These are phyloP conservation scores for Thalia dealbata DNA, from an alignment of 176 grass and related monocot genomes.

Conservation along the genomic window DNA sequence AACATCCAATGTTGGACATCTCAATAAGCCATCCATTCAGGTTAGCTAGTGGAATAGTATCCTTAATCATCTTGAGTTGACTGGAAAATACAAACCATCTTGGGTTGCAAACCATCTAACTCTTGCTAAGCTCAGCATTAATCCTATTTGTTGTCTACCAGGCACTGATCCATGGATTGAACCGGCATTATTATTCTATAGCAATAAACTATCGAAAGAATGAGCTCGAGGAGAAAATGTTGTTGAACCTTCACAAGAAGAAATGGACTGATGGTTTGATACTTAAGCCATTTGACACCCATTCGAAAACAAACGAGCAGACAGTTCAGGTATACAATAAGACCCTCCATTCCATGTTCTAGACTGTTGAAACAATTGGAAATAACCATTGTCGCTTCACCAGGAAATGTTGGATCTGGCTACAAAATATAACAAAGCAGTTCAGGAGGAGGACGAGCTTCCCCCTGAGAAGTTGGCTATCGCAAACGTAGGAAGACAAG, in stretches of 20 bases:
- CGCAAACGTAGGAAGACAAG: slow-evolving; percentile 96
- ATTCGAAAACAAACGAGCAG: slow-evolving; percentile 90
- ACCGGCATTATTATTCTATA: slow-evolving; percentile 99
- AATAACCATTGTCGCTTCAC: slow-evolving; percentile 5
- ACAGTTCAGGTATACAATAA: slow-evolving; percentile 58
- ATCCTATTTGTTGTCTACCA: slow-evolving; percentile 26
- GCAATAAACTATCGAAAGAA: slow-evolving; percentile 99
- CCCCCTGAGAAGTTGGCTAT: slow-evolving; percentile 90
- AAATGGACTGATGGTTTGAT: slow-evolving; percentile 96
- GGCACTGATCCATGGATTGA: slow-evolving; percentile 94
- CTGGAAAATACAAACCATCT: too few relatives aligned
- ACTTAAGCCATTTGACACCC: slow-evolving; percentile 56
- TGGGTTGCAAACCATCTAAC: too few relatives aligned
- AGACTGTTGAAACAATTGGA: neutral
- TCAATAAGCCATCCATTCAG: slow-evolving; percentile 99
- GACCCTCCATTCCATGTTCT: neutral
- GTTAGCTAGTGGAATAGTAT: slow-evolving; percentile 29
- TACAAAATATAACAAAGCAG: slow-evolving; percentile 94
- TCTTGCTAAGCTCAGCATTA: neutral
- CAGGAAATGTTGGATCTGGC: slow-evolving; percentile 96
- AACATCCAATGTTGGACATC: slow-evolving; percentile 94
- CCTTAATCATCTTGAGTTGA: too few relatives aligned
- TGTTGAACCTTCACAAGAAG: slow-evolving; percentile 95
- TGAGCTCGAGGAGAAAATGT: slow-evolving; percentile 96
- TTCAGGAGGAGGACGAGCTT: slow-evolving; percentile 97